Conservation (phyloP, 768 basidiomycete species). For the Hericium erinaceus region DNA sequence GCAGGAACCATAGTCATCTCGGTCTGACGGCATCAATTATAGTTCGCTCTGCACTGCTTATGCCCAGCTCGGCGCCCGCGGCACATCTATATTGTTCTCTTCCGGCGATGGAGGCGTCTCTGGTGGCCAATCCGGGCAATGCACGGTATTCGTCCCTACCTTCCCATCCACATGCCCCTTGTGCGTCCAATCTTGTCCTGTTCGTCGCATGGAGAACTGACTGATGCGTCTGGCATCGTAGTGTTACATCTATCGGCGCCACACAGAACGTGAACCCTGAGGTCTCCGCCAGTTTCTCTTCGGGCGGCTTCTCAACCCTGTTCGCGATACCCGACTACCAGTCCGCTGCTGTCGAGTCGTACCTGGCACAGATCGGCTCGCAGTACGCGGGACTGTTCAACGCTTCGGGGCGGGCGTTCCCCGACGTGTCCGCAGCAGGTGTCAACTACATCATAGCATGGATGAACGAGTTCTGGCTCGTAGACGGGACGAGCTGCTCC, state of each 20-base stretch:
- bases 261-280: constrained; percentile 30
- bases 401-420: constrained; percentile 14
- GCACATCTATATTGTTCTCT: constrained; percentile 55
- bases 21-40: too few species aligned
- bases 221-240: constrained; percentile 15
- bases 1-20: too few species aligned
- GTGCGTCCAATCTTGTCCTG: constrained; percentile 16
- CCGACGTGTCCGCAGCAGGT: constrained; percentile 9
- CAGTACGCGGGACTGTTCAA: constrained; percentile 13
- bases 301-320: constrained; percentile 17
- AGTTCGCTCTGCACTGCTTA: constrained; percentile 8
- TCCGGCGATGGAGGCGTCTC: constrained; percentile 68
- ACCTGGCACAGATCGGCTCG: constrained; percentile 4
- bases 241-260: constrained; percentile 67
- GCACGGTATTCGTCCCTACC: constrained; percentile 39
- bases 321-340: constrained; percentile 12
- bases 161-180: constrained; percentile 53
- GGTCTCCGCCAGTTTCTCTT: constrained; percentile 14
- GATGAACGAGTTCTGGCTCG: constrained; percentile 5
- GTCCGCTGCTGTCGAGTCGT: constrained; percentile 2
- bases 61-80: constrained; percentile 39
- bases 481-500: constrained; percentile 26
- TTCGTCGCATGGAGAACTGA: constrained; percentile 5
- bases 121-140: constrained; percentile 48
- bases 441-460: background rate